Base-by-base conservation (phyloP, 1,139 yeast genomes). In the Eremothecium coryli region DNA sequence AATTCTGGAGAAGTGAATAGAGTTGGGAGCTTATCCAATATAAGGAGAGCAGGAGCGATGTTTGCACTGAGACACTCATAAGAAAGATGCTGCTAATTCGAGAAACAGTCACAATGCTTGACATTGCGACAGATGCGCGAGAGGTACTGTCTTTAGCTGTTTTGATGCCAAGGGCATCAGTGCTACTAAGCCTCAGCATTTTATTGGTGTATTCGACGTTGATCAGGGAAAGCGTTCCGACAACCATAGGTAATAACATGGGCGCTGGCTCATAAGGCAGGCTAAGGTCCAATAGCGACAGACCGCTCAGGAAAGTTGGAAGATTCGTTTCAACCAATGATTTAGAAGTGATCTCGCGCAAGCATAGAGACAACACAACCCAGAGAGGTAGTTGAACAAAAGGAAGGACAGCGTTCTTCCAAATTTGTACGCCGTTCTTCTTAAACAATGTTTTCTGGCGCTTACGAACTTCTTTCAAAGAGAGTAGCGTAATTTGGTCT, bases 1-100 rank as follows among this genome's bases (percentile, higher is more conserved):
- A 56, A 51, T 86, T 88, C 49, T 86, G 96, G 1, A 73, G 43
- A 41, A 84, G 62, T 1, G 95, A 86, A 51, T 68, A 86, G 2
- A 70, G 50, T 53, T 84, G 88, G 0, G 95, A 85, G 31, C 88
- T 75, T 21, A 84, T 66, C 97, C 97, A 88, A 58, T 85, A 88
- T 20, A 85, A 56, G 0, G 79, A 73, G 29, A 88, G 63, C 0
- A 93, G 86, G 15, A 77, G 65, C 0, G 96, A 94, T 0, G 95
- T 94, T 50, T 86, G 93, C 34, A 85, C 71, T 0, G 94, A 70
- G 9, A 85, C 67, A 4, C 88, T 88, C 81, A 85, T 84, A 61
- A 88, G 66, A 45, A 82, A 76, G 2, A 85, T 76, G 34, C 82
- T 74, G 17, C 90, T 76, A 49, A 84, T 67, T 49, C 95, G 65